Evolutionary conservation across 192 early-diverging fungal species (phyloP), one percentile per base, ranked within the genome.

Genomic region (Haplosporangium gracile): DNA sequence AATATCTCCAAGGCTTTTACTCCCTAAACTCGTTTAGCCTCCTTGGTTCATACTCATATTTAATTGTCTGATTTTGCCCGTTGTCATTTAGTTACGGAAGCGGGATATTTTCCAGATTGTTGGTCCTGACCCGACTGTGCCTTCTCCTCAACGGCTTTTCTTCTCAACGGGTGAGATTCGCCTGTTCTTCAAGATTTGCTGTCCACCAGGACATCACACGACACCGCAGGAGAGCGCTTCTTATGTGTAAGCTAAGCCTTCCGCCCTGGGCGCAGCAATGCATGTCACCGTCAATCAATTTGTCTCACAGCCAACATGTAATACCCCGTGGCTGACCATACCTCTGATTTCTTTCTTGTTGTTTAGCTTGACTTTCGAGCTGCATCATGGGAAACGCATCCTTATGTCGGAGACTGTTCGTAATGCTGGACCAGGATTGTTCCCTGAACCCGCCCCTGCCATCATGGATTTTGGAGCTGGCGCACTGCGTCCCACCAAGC

Each of bases 361-460:
- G 26, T 18, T 18, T 68, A 85, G 82, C 6, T 5, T 86, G 20
- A 86, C 79, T 7, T 86, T 86, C 49, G 75, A 86, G 45, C 53
- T 86, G 5, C 84, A 86, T 39, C 84, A 86, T 39, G 84, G 84
- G n/a, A 86, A 86, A 69, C 79, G 75, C 20, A 53, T 86, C 15
- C 79, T 86, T 13, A 80, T 86, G 75, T 86, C 84, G 1, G 75
- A 86, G 34, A 86, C 84, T 15, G 70, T 81, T 4, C 77, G 74
- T 43, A 74, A 81, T 63, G 78, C 70, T 13, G 79, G 84, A 24
- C 79, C 84, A 18, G 76, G 84, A 39, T 47, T 86, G 75, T 63
- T 78, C 6, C 84, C 84, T 5, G 84, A 86, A 24, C 71, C 74
- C 11, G 65, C 60, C n/a, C 75, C 60, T 26, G 26, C 18, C 24